Percentiles rank a stretch among this genome's conserved stretches.
phyloP scores from a whole-genome alignment of 2,329 filamentous ascomycete genomes.

The Magnaporthales sp. region DNA sequence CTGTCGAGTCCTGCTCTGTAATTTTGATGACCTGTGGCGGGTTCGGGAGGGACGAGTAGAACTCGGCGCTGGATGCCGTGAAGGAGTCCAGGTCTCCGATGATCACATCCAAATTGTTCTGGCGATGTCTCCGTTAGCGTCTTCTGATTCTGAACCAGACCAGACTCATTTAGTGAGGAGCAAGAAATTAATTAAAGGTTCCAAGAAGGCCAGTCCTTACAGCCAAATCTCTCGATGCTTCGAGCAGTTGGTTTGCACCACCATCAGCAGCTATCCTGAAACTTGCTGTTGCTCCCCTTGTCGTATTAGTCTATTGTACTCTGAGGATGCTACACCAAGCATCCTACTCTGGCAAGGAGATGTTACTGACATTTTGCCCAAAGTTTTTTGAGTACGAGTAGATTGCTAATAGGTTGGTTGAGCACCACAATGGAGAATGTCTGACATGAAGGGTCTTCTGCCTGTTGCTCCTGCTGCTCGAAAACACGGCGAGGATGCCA shows the following conservation, averaged over 20 bases:
- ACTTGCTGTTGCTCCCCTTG: constrained; percentile 31
- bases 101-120: constrained; percentile 58
- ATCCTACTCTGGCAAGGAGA: neutral
- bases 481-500: constrained; percentile 14
- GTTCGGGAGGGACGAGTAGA: constrained; percentile 49
- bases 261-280: constrained; percentile 75
- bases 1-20: constrained; percentile 78
- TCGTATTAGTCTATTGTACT: neutral
- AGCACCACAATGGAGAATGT: constrained; percentile 38
- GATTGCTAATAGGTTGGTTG: constrained; percentile 40
- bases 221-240: constrained; percentile 18
- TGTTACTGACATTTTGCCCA: constrained; percentile 36
- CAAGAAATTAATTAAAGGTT: no score
- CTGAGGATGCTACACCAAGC: neutral
- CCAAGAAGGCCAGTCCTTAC: neutral
- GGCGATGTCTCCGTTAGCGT: neutral
- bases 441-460: neutral
- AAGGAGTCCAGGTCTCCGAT: constrained; percentile 91
- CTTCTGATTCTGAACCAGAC: no score
- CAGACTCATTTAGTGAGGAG: no score
- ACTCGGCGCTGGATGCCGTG: constrained; percentile 47
- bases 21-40: constrained; percentile 54
- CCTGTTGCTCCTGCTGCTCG: neutral
- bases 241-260: constrained; percentile 69
- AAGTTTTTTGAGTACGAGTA: constrained; percentile 37